A percentile compares a stretch with the other conserved stretches of the same genome.
Evolutionary conservation across 139 green algal genomes (phyloP).

Genomic region (Pycnococcus provasolii): DNA sequence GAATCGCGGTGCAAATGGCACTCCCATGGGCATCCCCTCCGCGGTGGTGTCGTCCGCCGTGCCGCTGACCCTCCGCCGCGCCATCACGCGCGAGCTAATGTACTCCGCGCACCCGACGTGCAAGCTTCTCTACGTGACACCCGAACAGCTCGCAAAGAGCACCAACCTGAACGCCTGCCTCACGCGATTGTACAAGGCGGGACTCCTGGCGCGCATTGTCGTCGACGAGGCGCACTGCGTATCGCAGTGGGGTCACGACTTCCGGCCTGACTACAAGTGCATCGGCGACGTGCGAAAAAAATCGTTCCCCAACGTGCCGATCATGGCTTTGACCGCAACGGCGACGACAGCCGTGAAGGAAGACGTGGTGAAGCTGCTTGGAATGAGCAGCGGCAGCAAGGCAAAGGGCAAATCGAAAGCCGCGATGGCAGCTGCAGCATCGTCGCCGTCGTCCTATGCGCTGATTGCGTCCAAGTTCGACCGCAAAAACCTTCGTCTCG

Average conservation of each 20-base stretch:
- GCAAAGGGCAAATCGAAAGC: too few relatives aligned
- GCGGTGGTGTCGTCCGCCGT: neutral
- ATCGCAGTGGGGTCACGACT: slow-evolving; percentile 51
- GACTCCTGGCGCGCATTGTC: slow-evolving; percentile 43
- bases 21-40: slow-evolving; percentile 11
- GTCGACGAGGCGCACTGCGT: slow-evolving; percentile 61
- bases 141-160: slow-evolving; percentile 67
- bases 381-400: slow-evolving; percentile 42
- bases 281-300: slow-evolving; percentile 2
- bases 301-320: slow-evolving; percentile 35
- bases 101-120: neutral
- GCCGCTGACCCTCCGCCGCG: neutral
- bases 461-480: slow-evolving; percentile 47
- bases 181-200: slow-evolving; percentile 39
- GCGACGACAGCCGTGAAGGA: slow-evolving; percentile 49
- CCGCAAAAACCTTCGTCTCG: slow-evolving; percentile 58
- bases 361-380: slow-evolving; percentile 53
- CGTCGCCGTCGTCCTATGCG: neutral
- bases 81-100: neutral
- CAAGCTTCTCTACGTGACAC: slow-evolving; percentile 82
- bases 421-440: too few relatives aligned
- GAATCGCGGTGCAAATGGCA: slow-evolving; percentile 5
- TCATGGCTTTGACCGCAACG: slow-evolving; percentile 55
- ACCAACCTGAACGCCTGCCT: slow-evolving; percentile 52
- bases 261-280: slow-evolving; percentile 51